Percentiles rank a stretch among this genome's conserved stretches.
Conservation (phyloP, 257 asterid genomes). For the Jacaranda copaia region DNA sequence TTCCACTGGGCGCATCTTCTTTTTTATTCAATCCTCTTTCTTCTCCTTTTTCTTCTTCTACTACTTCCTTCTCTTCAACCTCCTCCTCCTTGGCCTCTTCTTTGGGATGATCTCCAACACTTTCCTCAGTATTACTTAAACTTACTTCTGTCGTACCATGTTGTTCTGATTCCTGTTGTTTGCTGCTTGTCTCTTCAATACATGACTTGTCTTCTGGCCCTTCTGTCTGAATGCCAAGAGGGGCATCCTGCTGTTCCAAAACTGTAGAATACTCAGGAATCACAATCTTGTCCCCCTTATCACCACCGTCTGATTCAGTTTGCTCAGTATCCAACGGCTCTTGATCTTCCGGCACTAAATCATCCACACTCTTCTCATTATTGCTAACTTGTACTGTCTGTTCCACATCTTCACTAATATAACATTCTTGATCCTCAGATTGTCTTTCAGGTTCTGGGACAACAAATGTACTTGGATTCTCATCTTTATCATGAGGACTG, state of each 20-base stretch:
- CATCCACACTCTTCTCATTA: constrained; percentile 31
- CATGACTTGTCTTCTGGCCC: constrained; percentile 39
- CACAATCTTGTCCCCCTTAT: constrained; percentile 35
- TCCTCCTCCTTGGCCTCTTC: constrained; percentile 42
- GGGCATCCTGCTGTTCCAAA: constrained; percentile 32
- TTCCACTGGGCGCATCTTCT: constrained; percentile 27
- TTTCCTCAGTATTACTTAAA: constrained; percentile 21
- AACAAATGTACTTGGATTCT: constrained; percentile 21
- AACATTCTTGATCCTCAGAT: neutral
- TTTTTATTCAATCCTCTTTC: constrained; percentile 23
- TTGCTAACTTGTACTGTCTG: constrained; percentile 26
- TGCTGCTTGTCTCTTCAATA: constrained; percentile 33
- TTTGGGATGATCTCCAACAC: constrained; percentile 30
- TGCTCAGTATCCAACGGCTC: constrained; percentile 33
- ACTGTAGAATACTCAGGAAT: constrained; percentile 33
- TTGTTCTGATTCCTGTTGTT: constrained; percentile 34
- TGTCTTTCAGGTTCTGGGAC: constrained; percentile 40
- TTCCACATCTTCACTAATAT: neutral
- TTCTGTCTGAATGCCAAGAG: constrained; percentile 32
- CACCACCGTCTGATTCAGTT: constrained; percentile 33
- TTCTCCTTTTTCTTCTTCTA: constrained; percentile 9
- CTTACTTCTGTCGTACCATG: constrained; percentile 2
- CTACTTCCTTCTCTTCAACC: constrained; percentile 18
- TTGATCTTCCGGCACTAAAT: constrained; percentile 36
- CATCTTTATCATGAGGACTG: constrained; percentile 21